Conservation (phyloP, 2,329 filamentous ascomycete genomes). For the Colletotrichum melonis region DNA sequence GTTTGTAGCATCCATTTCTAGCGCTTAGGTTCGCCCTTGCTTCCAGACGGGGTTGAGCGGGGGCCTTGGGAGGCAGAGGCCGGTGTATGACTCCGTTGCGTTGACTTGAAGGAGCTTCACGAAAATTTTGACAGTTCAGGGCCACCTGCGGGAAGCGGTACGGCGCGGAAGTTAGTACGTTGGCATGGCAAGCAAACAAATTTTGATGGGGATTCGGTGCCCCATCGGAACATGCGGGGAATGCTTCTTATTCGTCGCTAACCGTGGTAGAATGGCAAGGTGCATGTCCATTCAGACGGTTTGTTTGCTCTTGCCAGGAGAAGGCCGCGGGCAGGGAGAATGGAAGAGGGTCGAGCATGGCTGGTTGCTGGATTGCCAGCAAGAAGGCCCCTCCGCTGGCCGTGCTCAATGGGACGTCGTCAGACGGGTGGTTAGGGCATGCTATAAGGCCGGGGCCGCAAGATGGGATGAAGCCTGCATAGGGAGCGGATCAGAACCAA, state of each 20-base stretch:
- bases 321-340: neutral
- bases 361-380: neutral
- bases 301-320: conserved; percentile 2
- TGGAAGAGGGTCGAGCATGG: neutral
- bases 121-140: conserved; percentile 20
- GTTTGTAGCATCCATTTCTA: conserved; percentile 3
- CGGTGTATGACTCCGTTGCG: conserved; percentile 5
- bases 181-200: conserved; percentile 33
- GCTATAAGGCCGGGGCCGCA: conserved; percentile 18
- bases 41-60: conserved; percentile 22
- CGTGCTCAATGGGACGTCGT: conserved; percentile 4
- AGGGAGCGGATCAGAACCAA: conserved; percentile 23
- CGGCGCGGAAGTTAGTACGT: conserved; percentile 35
- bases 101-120: neutral
- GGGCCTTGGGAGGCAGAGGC: conserved; percentile 1
- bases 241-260: conserved; percentile 6
- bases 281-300: neutral
- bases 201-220: conserved; percentile 13
- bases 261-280: neutral
- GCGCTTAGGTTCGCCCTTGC: conserved; percentile 15
- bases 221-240: conserved; percentile 16
- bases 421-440: neutral
- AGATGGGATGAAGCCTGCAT: conserved; percentile 35
- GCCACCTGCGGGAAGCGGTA: conserved; percentile 33
- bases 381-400: neutral